phyloP scores from a whole-genome alignment of 352 stramenopile genomes.

The Phytopythium boreale region DNA sequence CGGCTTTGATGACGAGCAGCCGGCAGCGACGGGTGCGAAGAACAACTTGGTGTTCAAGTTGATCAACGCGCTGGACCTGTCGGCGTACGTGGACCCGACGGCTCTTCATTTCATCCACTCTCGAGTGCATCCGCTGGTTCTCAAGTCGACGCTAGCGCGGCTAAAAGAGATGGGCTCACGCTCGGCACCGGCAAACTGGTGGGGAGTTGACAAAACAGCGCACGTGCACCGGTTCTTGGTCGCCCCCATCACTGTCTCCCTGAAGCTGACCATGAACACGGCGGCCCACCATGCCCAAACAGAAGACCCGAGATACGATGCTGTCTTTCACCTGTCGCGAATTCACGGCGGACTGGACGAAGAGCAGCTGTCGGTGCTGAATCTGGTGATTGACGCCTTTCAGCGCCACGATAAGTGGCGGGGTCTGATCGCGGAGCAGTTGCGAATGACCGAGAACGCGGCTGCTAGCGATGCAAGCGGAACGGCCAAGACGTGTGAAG shows the following conservation, averaged over 20 bases:
- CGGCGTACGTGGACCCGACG: constrained; percentile 82
- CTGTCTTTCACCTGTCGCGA: constrained; percentile 77
- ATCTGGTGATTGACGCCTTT: constrained; percentile 74
- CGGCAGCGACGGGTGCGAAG: constrained; percentile 23
- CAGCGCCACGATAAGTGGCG: constrained; percentile 71
- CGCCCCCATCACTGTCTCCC: constrained; percentile 69
- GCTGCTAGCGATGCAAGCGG: constrained; percentile 41
- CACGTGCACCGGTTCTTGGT: constrained; percentile 84
- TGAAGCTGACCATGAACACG: constrained; percentile 90
- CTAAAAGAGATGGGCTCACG: constrained; percentile 85
- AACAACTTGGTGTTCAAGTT: constrained; percentile 84
- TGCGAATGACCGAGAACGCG: constrained; percentile 54
- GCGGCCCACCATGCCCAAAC: constrained; percentile 66
- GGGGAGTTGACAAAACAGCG: constrained; percentile 60
- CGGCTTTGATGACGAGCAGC: constrained; percentile 55
- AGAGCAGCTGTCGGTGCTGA: constrained; percentile 80
- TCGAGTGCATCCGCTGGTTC: constrained; percentile 67
- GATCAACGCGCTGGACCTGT: constrained; percentile 84
- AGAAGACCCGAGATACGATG: constrained; percentile 72
- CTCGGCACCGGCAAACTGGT: constrained; percentile 61
- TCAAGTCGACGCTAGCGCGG: constrained; percentile 68
- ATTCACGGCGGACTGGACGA: constrained; percentile 75
- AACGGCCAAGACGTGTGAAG: constrained; percentile 38
- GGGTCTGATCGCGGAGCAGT: constrained; percentile 61
- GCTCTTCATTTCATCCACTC: constrained; percentile 88